Conservation (phyloP, 352 stramenopile genomes). For the Phytophthora pinifolia region DNA sequence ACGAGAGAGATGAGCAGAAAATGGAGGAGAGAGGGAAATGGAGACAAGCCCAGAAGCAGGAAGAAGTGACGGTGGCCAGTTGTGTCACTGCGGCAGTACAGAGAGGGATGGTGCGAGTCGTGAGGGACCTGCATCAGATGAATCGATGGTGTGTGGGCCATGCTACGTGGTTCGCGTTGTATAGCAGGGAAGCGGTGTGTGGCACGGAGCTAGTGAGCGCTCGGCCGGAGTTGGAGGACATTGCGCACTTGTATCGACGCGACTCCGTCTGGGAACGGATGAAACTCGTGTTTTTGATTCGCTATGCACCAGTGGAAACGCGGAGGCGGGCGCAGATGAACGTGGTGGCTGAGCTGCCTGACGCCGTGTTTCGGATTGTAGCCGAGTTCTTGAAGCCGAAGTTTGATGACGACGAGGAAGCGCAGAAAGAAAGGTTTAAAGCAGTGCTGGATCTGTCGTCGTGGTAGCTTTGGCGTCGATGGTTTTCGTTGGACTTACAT, state of each 20-base stretch:
- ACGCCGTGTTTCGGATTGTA: conserved; percentile 19
- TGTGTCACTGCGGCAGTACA: conserved; percentile 15
- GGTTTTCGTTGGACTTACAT: no score
- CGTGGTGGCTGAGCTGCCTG: conserved; percentile 15
- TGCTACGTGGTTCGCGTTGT: conserved; percentile 25
- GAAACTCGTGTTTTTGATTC: conserved; percentile 22
- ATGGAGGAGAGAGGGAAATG: conserved; percentile 16
- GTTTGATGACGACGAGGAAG: conserved; percentile 26
- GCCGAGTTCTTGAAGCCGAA: conserved; percentile 19
- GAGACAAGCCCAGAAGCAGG: conserved; percentile 10
- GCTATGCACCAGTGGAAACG: conserved; percentile 9
- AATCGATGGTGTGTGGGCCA: conserved; percentile 22
- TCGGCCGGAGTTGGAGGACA: conserved; percentile 6
- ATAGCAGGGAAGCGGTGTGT: not conserved
- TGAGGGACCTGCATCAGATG: conserved; percentile 17
- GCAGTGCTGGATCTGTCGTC: conserved; percentile 18
- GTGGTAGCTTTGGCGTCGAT: conserved; percentile 9
- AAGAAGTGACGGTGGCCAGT: conserved; percentile 16
- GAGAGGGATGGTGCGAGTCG: conserved; percentile 11
- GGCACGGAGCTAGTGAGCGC: not conserved
- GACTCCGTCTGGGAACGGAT: conserved; percentile 24
- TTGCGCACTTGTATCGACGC: conserved; percentile 22
- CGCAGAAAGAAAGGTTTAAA: conserved; percentile 28
- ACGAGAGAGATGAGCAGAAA: conserved; percentile 11
- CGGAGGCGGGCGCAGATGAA: not conserved